Evolutionary conservation across 257 asterid species (phyloP).

Genomic region (Solanum chmielewskii): DNA sequence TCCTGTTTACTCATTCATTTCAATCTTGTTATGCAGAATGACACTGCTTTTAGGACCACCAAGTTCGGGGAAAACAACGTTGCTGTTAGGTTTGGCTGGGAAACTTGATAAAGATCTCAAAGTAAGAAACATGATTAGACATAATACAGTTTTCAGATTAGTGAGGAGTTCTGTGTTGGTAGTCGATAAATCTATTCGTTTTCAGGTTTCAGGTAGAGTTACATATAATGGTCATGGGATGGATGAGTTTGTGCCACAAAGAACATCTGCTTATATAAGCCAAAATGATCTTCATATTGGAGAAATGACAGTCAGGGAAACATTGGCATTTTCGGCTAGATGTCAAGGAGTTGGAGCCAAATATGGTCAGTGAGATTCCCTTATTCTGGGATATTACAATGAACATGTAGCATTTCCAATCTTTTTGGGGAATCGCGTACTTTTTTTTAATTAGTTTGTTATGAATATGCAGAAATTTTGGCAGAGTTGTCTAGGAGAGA

Average conservation of each 20-base stretch:
- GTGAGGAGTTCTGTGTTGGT: background rate
- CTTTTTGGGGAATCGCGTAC: background rate
- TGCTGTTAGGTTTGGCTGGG: conserved; percentile 83
- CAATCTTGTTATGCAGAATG: conserved; percentile 38
- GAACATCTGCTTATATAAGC: conserved; percentile 83
- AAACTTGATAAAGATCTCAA: conserved; percentile 57
- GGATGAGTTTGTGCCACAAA: conserved; percentile 73
- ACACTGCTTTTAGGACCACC: conserved; percentile 88
- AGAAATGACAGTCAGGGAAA: conserved; percentile 85
- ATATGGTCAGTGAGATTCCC: conserved; percentile 33
- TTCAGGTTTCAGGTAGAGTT: conserved; percentile 59
- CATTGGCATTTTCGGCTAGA: conserved; percentile 85
- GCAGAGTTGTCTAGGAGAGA: conserved; percentile 81
- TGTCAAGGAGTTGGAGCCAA: conserved; percentile 90
- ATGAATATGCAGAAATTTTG: conserved; percentile 43
- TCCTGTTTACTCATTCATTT: background rate
- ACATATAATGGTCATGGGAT: conserved; percentile 73
- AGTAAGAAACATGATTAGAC: conserved; percentile 19
- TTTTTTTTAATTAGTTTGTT: background rate
- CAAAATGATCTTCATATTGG: conserved; percentile 83
- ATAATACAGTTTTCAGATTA: background rate
- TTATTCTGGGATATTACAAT: background rate
- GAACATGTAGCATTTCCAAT: background rate
- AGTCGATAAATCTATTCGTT: background rate
- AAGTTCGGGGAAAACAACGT: conserved; percentile 79